phyloP scores from a whole-genome alignment of 805 yeast genomes.

The Candida nemodendra region DNA sequence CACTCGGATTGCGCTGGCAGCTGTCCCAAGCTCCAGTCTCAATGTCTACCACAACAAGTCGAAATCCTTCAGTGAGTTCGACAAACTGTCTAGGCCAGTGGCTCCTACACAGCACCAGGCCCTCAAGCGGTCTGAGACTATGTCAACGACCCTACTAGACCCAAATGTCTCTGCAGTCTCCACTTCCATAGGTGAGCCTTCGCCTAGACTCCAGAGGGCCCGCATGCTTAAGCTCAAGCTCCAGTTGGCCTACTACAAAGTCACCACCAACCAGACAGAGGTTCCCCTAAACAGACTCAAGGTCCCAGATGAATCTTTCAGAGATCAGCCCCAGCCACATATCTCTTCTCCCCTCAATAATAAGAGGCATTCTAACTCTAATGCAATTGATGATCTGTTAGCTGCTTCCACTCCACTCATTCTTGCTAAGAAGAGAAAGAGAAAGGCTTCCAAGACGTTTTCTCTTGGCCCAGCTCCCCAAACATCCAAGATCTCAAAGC shows the following conservation, averaged over 20 bases:
- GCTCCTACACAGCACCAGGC: conserved; percentile 6
- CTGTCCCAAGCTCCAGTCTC: conserved; percentile 19
- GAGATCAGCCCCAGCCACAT: conserved; percentile 3
- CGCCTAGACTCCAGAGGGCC: conserved; percentile 35
- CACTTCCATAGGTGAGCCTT: conserved; percentile 5
- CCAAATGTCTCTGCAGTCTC: conserved; percentile 1
- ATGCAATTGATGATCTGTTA: conserved; percentile 33
- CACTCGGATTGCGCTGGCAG: conserved; percentile 23
- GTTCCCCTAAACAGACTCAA: conserved; percentile 34
- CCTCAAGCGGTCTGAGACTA: conserved; percentile 16
- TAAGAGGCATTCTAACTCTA: conserved; percentile 22
- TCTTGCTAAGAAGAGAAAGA: conserved; percentile 7
- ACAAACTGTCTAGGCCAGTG: conserved; percentile 2
- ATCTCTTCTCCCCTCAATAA: conserved; percentile 17
- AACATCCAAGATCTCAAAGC: not conserved
- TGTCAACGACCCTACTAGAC: conserved; percentile 5
- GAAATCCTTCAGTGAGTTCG: conserved; percentile 12
- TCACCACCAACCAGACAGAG: conserved; percentile 45
- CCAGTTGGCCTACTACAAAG: conserved; percentile 52
- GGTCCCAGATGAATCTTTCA: conserved; percentile 12
- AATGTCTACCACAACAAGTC: conserved; percentile 19
- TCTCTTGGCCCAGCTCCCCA: not conserved
- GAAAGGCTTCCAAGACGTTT: conserved; percentile 3
- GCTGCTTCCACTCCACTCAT: conserved; percentile 35
- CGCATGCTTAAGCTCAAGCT: conserved; percentile 45